Base-by-base conservation (phyloP, 169 alveolate genomes). In the Prorocentrum cordatum region DNA sequence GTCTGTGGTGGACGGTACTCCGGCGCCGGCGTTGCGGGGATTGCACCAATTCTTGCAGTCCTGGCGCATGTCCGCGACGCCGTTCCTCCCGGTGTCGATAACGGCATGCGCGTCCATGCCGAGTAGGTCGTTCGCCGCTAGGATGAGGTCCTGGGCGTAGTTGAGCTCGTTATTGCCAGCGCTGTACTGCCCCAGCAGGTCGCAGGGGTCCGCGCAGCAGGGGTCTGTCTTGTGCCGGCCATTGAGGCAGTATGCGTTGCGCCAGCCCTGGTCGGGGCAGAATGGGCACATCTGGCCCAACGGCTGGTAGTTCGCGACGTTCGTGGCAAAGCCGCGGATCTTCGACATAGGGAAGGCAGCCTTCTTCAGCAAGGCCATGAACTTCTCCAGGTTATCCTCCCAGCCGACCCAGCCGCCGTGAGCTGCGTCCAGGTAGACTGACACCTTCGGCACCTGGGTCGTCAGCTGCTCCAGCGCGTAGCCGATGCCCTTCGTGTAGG, bases 371-470 rank as follows among this genome's bases (percentile, higher is more conserved):
- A 24, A 32, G n/a, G 16, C 26, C 59, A 75, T 71, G 35, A 33
- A 75, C 59, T 75, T 71, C 50, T 33, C 33, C 86, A 75, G 47
- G 71, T 75, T 75, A 71, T 75, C 50, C 38, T 35, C 54, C 86
- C 86, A 75, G 38, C 86, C 86, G 26, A 75, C 39, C 86, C 86
- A 75, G n/a, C 86, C 86, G 16, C 86, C 86, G 32, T 75, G 86
- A 32, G 72, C 86, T 1, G 86, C 86, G 39, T 75, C 86, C 72
- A 75, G 33, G 39, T 75, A 75, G 86, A 75, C 54, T 14, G 72
- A 70, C 9, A 71, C 86, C 47, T 54, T 12, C 10, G 86, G 86
- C 29, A 54, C 86, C 20, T 70, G 72, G 4, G 47, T 38, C 1
- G 68, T 50, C 71, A 75, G 54, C 1, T 70, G 59, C 20, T n/a